Conservation (phyloP, 164 flowering plant genomes). For the Paratinospora sagittata region DNA sequence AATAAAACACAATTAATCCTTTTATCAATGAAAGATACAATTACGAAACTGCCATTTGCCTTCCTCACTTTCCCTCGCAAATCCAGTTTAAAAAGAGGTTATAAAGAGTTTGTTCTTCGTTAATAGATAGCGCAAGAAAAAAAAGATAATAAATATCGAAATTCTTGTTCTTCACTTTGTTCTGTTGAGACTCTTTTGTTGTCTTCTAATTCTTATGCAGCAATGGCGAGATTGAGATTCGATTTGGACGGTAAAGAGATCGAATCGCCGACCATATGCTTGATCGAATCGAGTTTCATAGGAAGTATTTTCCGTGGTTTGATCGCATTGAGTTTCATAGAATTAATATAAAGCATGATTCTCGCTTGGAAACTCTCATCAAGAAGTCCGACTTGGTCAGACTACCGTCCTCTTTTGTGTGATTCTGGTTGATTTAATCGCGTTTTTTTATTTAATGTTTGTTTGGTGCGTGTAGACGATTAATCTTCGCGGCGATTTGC, state of each 20-base stretch:
- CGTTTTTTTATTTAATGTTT: background rate
- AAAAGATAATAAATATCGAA: background rate
- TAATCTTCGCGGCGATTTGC: slow-evolving; percentile 85
- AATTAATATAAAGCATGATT: slow-evolving; percentile 90
- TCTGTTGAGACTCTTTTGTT: background rate
- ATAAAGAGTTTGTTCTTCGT: background rate
- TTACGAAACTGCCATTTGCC: too few relatives aligned
- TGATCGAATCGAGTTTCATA: slow-evolving; percentile 32
- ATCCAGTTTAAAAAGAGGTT: background rate
- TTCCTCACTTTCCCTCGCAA: background rate
- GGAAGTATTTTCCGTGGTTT: slow-evolving; percentile 32
- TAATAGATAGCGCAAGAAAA: too few relatives aligned
- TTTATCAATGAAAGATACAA: too few relatives aligned
- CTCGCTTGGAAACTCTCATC: slow-evolving; percentile 93
- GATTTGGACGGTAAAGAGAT: slow-evolving; percentile 33
- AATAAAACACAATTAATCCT: too few relatives aligned
- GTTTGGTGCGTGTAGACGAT: slow-evolving; percentile 37
- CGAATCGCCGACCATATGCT: slow-evolving; percentile 26
- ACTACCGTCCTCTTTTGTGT: background rate
- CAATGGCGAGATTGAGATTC: slow-evolving; percentile 11
- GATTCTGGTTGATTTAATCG: background rate
- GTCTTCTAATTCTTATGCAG: background rate
- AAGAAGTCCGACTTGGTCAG: slow-evolving; percentile 92
- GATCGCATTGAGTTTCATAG: slow-evolving; percentile 90
- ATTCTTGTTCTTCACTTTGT: background rate